Evolutionary conservation across 2,329 filamentous ascomycete genomes (phyloP), one percentile per base, ranked within the genome.

Genomic region (Phyllosticta capitalensis): DNA sequence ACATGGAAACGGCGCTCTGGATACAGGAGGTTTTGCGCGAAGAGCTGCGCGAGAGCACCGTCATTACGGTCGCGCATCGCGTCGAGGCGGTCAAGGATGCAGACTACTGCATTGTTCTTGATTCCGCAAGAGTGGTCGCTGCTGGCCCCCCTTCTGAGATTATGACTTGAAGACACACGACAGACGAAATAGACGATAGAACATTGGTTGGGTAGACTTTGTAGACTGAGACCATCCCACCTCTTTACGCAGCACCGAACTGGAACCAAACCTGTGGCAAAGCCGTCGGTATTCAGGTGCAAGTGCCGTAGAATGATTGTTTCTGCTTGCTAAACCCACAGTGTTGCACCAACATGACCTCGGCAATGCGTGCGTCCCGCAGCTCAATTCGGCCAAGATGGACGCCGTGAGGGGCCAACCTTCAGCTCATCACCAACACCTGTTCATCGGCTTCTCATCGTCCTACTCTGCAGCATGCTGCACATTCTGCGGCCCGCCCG

Each of bases 1-100:
- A 87, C 67, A 76, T 79, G 56, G 82, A 85, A 63, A 86, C 83
- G 0, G 82, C 83, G 17, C 73, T 75, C 65, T 69, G 78, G 61
- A 82, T 84, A 52, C 80, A 83, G 66, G 72, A 74, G 56, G 75
- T 83, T 19, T 66, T 84, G 66, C 73, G 80, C 53, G 79, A 81
- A 3, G 81, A 84, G 69, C 75, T 84, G 76, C 74, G 69, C 54
- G 76, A 77, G 61, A 82, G 79, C 62, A 87, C 84, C 0, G 83
- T 87, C 14, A 79, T 87, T 59, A 84, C 81, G 0, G 84, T 87
- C 70, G 84, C 84, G 20, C 84, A 87, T 76, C 76, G 84, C 1
- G 70, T 85, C 5, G 81, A 85, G 66, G 84, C 84, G 52, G 83
- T 87, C 3, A 78, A 76, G 65, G 78, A 80, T 64, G 83, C 82